Evolutionary conservation across 768 basidiomycete genomes (phyloP), one percentile per base, ranked within the genome.

Genomic region (Tubosaeta sp.): DNA sequence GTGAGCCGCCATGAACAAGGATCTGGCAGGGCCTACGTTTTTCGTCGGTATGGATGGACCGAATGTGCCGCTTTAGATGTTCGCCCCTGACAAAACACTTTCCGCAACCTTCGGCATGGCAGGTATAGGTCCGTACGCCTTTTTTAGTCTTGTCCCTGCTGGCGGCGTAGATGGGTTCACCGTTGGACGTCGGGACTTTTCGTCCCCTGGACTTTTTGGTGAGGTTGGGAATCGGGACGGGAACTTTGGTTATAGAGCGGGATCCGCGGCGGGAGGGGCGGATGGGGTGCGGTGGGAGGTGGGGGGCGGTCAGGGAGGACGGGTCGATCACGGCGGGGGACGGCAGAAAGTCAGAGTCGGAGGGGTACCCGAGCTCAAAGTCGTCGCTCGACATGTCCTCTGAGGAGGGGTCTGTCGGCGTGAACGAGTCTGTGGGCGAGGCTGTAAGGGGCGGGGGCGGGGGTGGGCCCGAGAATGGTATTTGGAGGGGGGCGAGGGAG

Each of bases 81-180:
- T 91, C 88, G 1, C 84, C 80, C 2, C 91, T 75, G 34, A 81
- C 81, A 60, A 94, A 94, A 51, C 84, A 83, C 71, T 91, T 91
- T 16, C 82, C 82, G 59, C 91, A 93, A 1, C 80, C 87, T 1
- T 79, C 72, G 0, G 87, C 86, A 17, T 75, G 73, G 65, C 90
- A 92, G 54, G 80, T 74, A 65, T 83, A 86, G 27, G 77, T 74
- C 44, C 86, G 72, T 13, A 60, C 48, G 34, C 67, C 69, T 14
- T 58, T 70, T 53, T 68, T 68, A 0, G 67, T 60, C 58, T 70
- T 72, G 46, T 67, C 71, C 50, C 35, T 63, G 51, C 60, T 69
- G 53, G 53, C 54, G 14, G 63, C 57, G 22, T 53, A 59, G 8
- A 68, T 22, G 2, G 63, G 51, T 33, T 59, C 55, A 39, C 61